These are phyloP conservation scores for Viridothelium virens DNA, from an alignment of 495 filamentous ascomycete species.

Conservation along the genomic window DNA sequence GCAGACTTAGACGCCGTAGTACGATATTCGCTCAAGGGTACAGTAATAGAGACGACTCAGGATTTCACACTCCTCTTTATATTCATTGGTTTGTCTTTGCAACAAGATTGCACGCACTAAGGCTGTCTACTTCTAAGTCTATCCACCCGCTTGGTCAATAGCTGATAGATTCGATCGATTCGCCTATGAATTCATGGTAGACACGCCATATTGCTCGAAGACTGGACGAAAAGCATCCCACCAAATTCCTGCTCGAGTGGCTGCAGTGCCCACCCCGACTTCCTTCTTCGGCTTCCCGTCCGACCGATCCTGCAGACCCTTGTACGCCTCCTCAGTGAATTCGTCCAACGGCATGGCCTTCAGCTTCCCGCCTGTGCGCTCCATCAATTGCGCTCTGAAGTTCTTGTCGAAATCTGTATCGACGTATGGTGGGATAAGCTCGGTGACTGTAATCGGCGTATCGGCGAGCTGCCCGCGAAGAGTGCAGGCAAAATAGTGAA, in stretches of 20 bases:
- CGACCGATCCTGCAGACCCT: slow-evolving; percentile 1
- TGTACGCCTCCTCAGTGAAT: slow-evolving; percentile 11
- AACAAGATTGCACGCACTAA: background rate
- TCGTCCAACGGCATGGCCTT: slow-evolving; percentile 14
- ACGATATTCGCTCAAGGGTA: no score
- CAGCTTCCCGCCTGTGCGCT: background rate
- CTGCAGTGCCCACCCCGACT: slow-evolving; percentile 10
- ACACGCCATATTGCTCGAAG: background rate
- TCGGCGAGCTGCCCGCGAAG: slow-evolving; percentile 30
- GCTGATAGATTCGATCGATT: background rate
- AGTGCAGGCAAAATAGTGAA: slow-evolving; percentile 29
- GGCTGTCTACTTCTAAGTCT: background rate
- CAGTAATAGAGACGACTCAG: no score
- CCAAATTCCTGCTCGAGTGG: slow-evolving; percentile 9
- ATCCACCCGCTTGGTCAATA: no score
- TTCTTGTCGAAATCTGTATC: slow-evolving; percentile 34
- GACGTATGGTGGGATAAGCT: slow-evolving; percentile 37
- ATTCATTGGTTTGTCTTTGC: no score
- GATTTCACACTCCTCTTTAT: no score
- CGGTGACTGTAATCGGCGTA: slow-evolving; percentile 29
- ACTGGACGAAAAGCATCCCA: slow-evolving; percentile 2
- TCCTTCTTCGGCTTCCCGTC: slow-evolving; percentile 13
- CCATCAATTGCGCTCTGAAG: slow-evolving; percentile 23
- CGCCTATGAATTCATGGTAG: background rate
- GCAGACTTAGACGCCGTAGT: no score